phyloP scores from a whole-genome alignment of 1,284 basidiomycete species.

The Papiliotrema fonsecae region DNA sequence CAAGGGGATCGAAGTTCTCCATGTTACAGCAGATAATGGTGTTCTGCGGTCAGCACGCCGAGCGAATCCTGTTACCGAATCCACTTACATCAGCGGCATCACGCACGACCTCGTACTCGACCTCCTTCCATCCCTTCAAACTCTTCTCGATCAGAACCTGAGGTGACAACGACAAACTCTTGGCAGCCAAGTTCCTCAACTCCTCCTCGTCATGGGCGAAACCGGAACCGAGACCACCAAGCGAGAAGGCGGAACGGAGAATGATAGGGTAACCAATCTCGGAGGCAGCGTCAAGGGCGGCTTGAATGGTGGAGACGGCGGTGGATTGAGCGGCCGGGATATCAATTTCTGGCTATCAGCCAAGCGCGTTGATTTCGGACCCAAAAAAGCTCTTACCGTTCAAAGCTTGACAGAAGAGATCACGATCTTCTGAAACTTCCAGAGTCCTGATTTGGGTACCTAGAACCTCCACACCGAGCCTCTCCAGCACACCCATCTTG shows the following conservation, averaged over 20 bases:
- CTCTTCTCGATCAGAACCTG: conserved; percentile 97
- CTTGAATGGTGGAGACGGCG: conserved; percentile 92
- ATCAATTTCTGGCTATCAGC: conserved; percentile 67
- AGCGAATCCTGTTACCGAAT: background rate
- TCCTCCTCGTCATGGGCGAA: conserved; percentile 96
- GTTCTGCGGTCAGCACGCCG: conserved; percentile 28
- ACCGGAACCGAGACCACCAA: conserved; percentile 96
- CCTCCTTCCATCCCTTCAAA: conserved; percentile 99
- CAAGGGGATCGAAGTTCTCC: conserved; percentile 99
- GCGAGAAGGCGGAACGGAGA: conserved; percentile 93
- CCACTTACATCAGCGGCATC: conserved; percentile 84
- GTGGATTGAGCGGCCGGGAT: conserved; percentile 97
- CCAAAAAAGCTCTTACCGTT: too few relatives aligned
- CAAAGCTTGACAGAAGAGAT: conserved; percentile 93
- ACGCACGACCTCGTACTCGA: conserved; percentile 98
- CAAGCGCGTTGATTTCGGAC: too few relatives aligned
- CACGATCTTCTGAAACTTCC: conserved; percentile 94
- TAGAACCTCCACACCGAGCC: conserved; percentile 88
- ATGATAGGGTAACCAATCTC: conserved; percentile 97
- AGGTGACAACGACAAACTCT: conserved; percentile 82
- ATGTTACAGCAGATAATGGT: conserved; percentile 99
- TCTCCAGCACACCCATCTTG: conserved; percentile 94
- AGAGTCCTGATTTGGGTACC: conserved; percentile 93
- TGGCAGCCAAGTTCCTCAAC: conserved; percentile 88
- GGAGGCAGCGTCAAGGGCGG: conserved; percentile 84